A percentile compares a stretch with the other conserved stretches of the same genome.
phyloP scores from a whole-genome alignment of 2,329 filamentous ascomycete species.

The Aspergillus sp. region DNA sequence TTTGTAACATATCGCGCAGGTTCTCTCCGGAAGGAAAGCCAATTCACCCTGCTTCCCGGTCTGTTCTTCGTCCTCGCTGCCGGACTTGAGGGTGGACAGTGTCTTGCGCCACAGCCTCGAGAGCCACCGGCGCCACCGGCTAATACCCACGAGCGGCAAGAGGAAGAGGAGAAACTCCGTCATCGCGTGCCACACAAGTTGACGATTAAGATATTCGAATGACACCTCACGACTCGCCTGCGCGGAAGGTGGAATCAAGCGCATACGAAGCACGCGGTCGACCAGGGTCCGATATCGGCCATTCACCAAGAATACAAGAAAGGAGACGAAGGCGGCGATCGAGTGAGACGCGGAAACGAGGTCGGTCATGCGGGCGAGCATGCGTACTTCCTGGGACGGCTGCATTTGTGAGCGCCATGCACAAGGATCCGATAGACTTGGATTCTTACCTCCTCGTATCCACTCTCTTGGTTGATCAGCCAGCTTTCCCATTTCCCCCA shows the following conservation, averaged over 20 bases:
- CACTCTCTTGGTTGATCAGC: constrained; percentile 74
- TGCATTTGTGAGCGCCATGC: constrained; percentile 28
- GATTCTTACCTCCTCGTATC: constrained; percentile 60
- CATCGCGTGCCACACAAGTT: constrained; percentile 99
- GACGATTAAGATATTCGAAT: constrained; percentile 95
- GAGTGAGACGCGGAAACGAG: constrained; percentile 73
- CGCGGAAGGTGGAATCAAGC: constrained; percentile 79
- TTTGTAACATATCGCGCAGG: constrained; percentile 95
- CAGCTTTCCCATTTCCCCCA: constrained; percentile 93
- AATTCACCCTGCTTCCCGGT: constrained; percentile 68
- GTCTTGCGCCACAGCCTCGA: constrained; percentile 81
- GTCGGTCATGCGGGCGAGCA: constrained; percentile 70
- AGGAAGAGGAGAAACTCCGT: constrained; percentile 98
- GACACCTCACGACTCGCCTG: constrained; percentile 89
- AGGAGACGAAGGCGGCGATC: constrained; percentile 77
- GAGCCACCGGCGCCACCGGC: constrained; percentile 90
- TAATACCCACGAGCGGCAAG: constrained; percentile 92
- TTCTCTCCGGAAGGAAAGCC: constrained; percentile 84
- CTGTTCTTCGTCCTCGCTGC: constrained; percentile 53
- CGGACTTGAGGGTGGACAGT: constrained; percentile 61
- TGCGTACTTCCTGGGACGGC: constrained; percentile 53
- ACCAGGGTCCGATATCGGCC: constrained; percentile 88
- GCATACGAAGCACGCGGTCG: constrained; percentile 79
- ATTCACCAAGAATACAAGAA: constrained; percentile 87
- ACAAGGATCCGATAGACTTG: not conserved